Percentiles rank a stretch among this genome's conserved stretches.
Conservation (phyloP, 768 basidiomycete species). For the Suillus sp. region DNA sequence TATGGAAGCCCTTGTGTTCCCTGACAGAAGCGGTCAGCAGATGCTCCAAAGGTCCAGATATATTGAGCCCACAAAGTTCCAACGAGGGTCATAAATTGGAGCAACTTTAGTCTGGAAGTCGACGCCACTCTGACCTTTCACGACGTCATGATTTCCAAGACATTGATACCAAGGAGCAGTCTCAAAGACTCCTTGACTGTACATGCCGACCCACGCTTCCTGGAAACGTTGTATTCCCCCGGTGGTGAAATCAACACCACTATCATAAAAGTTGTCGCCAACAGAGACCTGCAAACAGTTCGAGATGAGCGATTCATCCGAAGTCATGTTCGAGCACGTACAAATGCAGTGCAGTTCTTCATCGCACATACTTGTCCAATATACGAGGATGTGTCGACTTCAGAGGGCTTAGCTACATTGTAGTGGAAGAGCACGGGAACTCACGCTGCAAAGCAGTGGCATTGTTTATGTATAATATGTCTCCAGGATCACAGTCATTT, state of each 20-base stretch:
- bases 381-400: constrained; percentile 3
- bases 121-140: constrained; percentile 7
- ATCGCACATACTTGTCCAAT: constrained; percentile 3
- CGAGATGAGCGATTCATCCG: too few species aligned
- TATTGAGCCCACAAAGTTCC: not conserved
- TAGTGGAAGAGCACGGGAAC: not conserved
- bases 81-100: constrained; percentile 3
- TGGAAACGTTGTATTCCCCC: constrained; percentile 6
- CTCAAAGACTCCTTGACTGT: not conserved
- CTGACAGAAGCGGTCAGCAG: not conserved
- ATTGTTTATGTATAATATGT: constrained; percentile 2
- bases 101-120: constrained; percentile 8
- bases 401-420: not conserved
- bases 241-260: constrained; percentile 4
- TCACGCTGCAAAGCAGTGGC: constrained; percentile 8
- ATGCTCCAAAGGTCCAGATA: not conserved
- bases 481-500: constrained; percentile 6
- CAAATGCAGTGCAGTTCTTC: constrained; percentile 6
- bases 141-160: constrained; percentile 3
- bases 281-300: not conserved
- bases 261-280: constrained; percentile 4
- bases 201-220: constrained; percentile 5
- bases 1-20: constrained; percentile 6
- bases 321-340: not conserved
- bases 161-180: constrained; percentile 5